phyloP scores from a whole-genome alignment of 805 yeast species.

The Candida maltosa region DNA sequence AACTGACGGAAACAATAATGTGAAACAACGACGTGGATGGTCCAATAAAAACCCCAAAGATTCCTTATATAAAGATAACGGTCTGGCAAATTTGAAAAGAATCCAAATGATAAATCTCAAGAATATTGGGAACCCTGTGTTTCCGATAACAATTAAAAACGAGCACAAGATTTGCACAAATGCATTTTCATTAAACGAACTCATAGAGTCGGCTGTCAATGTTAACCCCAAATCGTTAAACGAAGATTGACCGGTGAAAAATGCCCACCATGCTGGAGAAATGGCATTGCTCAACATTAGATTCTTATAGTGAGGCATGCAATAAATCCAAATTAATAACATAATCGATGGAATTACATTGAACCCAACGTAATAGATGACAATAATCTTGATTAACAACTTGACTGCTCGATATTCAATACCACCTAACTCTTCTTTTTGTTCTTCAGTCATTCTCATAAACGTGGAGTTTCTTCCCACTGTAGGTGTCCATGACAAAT shows the following conservation, averaged over 20 bases:
- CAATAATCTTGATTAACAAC: conserved; percentile 62
- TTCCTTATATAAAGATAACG: conserved; percentile 63
- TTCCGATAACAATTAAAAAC: conserved; percentile 83
- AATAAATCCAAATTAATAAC: conserved; percentile 60
- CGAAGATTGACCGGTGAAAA: conserved; percentile 74
- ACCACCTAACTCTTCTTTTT: conserved; percentile 94
- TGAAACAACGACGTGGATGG: conserved; percentile 96
- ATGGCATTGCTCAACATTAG: conserved; percentile 55
- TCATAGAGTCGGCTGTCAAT: conserved; percentile 78
- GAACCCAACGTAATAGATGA: conserved; percentile 72
- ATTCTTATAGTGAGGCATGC: conserved; percentile 37
- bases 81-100: conserved; percentile 62
- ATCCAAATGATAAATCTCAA: conserved; percentile 83
- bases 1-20: conserved; percentile 82
- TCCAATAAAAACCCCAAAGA: conserved; percentile 83
- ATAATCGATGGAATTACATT: conserved; percentile 54
- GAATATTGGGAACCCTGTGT: conserved; percentile 89
- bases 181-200: conserved; percentile 57
- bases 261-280: conserved; percentile 89
- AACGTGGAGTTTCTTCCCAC: conserved; percentile 92
- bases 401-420: conserved; percentile 92
- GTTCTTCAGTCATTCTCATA: conserved; percentile 73
- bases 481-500: conserved; percentile 87
- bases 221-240: conserved; percentile 88
- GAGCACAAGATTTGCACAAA: conserved; percentile 62